Evolutionary conservation across 495 filamentous ascomycete species (phyloP).

Genomic region (Aspergillus carlsbadensis): DNA sequence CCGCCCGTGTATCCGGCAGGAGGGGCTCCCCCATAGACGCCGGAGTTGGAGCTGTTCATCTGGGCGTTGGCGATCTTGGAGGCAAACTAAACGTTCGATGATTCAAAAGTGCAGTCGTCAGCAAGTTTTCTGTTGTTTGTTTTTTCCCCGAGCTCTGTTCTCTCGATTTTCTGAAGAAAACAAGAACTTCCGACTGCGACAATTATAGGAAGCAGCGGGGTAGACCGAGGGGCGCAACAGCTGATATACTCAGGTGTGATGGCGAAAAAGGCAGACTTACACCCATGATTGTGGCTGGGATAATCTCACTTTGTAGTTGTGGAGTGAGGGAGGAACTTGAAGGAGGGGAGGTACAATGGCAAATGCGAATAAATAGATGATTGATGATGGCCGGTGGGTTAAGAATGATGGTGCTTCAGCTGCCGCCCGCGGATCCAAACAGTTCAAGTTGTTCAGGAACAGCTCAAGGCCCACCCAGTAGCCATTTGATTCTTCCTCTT

Average conservation of each 20-base stretch:
- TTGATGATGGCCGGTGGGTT: not conserved
- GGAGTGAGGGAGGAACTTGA: not conserved
- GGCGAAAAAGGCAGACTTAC: slow-evolving; percentile 5
- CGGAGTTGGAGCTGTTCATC: slow-evolving; percentile 23
- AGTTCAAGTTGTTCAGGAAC: not conserved
- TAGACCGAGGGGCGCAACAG: slow-evolving; percentile 11
- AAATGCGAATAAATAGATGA: not conserved
- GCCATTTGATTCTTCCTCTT: too few species aligned
- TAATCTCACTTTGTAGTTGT: not conserved
- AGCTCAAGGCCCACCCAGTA: too few species aligned
- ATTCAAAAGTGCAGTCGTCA: slow-evolving; percentile 19
- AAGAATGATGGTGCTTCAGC: not conserved
- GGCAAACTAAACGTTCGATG: slow-evolving; percentile 34
- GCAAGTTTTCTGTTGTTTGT: not conserved
- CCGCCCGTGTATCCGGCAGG: slow-evolving; percentile 46
- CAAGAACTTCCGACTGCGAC: not conserved
- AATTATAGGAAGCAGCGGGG: slow-evolving; percentile 11
- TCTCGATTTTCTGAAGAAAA: not conserved
- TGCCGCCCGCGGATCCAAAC: slow-evolving; percentile 2
- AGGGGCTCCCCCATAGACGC: slow-evolving; percentile 38
- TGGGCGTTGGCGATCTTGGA: slow-evolving; percentile 45
- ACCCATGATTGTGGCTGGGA: slow-evolving; percentile 4
- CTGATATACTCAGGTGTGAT: not conserved
- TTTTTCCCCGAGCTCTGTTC: not conserved
- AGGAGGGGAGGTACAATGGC: not conserved